phyloP scores from a whole-genome alignment of 208 protist species.

The Trypanosoma mega region DNA sequence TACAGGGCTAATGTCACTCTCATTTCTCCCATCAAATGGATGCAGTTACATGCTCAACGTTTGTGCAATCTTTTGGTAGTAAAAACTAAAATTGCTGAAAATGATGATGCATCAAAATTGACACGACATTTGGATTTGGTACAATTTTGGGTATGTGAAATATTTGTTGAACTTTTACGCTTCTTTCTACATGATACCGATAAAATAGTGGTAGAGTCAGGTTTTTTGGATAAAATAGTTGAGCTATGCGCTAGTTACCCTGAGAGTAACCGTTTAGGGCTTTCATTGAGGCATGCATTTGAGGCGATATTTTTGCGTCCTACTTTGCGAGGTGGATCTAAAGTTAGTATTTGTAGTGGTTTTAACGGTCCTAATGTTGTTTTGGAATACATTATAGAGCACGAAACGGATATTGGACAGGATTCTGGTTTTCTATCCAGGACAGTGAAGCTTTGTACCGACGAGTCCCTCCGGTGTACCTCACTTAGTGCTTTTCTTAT shows the following conservation, averaged over 20 bases:
- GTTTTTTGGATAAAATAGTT: constrained; percentile 49
- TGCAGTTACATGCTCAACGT: constrained; percentile 30
- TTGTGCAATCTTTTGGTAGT: constrained; percentile 28
- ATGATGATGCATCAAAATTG: not conserved
- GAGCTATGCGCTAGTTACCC: constrained; percentile 42
- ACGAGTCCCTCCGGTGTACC: constrained; percentile 7
- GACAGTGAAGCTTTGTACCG: constrained; percentile 10
- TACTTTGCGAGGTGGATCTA: constrained; percentile 29
- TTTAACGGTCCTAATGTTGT: constrained; percentile 3
- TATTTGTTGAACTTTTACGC: constrained; percentile 56
- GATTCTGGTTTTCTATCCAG: constrained; percentile 15
- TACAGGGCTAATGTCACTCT: constrained; percentile 35
- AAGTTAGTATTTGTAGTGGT: too few species aligned
- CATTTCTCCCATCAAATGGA: constrained; percentile 35
- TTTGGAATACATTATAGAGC: constrained; percentile 6
- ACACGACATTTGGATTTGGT: constrained; percentile 25
- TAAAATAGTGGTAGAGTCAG: constrained; percentile 31
- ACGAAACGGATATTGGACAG: constrained; percentile 1
- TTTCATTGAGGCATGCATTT: constrained; percentile 41
- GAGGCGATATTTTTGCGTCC: constrained; percentile 43
- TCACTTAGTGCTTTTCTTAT: constrained; percentile 15
- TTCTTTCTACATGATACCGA: constrained; percentile 46
- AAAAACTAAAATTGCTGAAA: too few species aligned
- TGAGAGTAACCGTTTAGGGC: constrained; percentile 37
- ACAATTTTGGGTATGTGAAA: constrained; percentile 42